phyloP scores from a whole-genome alignment of 352 stramenopile genomes.

The Pelagophyceae sp. region DNA sequence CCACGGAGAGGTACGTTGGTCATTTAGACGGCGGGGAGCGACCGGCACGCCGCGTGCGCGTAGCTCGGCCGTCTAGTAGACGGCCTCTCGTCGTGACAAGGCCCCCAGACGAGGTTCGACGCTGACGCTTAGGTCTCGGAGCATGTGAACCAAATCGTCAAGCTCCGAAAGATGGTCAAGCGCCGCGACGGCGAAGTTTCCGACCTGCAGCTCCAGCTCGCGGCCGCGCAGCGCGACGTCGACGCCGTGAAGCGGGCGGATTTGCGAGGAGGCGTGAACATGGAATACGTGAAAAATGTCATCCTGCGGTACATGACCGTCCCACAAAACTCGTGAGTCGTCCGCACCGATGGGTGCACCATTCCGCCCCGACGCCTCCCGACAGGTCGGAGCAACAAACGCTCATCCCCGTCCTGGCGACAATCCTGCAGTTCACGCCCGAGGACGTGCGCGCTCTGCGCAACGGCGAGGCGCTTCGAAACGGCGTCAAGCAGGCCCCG shows the following conservation, averaged over 20 bases:
- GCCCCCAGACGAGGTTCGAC: no score
- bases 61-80: no score
- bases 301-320: conserved; percentile 79
- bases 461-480: no score
- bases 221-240: conserved; percentile 45
- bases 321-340: no score
- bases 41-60: no score
- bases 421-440: conserved; percentile 63
- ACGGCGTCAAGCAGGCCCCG: no score
- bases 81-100: no score
- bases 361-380: no score
- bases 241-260: conserved; percentile 63
- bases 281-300: conserved; percentile 79
- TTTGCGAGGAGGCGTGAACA: conserved; percentile 67
- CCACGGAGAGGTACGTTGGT: conserved; percentile 47
- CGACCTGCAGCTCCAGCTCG: neutral
- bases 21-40: no score
- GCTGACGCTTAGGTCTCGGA: no score
- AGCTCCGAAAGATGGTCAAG: conserved; percentile 30
- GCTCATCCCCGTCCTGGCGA: conserved; percentile 67
- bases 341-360: no score
- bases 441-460: conserved; percentile 54
- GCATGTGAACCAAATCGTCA: conserved; percentile 50
- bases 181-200: neutral
- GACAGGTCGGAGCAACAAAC: conserved; percentile 63